phyloP scores from a whole-genome alignment of 768 basidiomycete genomes.

The Piloderma croceum region DNA sequence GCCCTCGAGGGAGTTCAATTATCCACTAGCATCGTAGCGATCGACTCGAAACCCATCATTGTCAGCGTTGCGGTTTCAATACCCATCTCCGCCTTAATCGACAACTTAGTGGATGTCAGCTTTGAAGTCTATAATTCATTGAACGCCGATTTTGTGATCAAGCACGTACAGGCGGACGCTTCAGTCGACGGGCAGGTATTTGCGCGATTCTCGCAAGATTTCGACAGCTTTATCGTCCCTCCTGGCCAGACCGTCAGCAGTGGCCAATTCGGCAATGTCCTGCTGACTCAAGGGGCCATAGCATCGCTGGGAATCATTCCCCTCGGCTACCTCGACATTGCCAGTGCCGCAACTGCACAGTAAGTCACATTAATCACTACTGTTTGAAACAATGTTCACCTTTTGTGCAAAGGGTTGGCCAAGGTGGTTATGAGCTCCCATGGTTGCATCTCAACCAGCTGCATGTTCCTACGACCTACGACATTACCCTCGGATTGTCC shows the following conservation, averaged over 20 bases:
- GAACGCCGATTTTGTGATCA: slow-evolving; percentile 50
- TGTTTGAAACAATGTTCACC: neutral
- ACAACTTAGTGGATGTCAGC: slow-evolving; percentile 47
- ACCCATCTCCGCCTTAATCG: slow-evolving; percentile 41
- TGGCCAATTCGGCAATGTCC: slow-evolving; percentile 51
- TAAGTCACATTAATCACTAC: slow-evolving; percentile 13
- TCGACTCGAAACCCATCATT: slow-evolving; percentile 53
- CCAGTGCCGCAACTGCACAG: slow-evolving; percentile 39
- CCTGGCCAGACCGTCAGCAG: slow-evolving; percentile 56
- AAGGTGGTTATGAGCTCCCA: slow-evolving; percentile 56
- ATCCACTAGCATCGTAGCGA: slow-evolving; percentile 40
- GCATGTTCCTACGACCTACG: slow-evolving; percentile 48
- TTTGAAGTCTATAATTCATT: slow-evolving; percentile 60
- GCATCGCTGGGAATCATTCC: slow-evolving; percentile 54
- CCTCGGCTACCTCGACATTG: slow-evolving; percentile 47
- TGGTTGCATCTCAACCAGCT: slow-evolving; percentile 58
- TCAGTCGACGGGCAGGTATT: slow-evolving; percentile 47
- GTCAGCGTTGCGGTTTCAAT: slow-evolving; percentile 52
- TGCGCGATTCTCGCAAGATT: slow-evolving; percentile 53
- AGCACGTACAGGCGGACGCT: slow-evolving; percentile 51
- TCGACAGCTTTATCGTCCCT: slow-evolving; percentile 51
- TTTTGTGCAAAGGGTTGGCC: slow-evolving; percentile 32
- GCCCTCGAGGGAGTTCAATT: slow-evolving; percentile 52
- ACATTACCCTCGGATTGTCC: slow-evolving; percentile 20
- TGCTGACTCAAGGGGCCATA: slow-evolving; percentile 54